Evolutionary conservation across 2,329 filamentous ascomycete genomes (phyloP), one percentile per base, ranked within the genome.

Genomic region (Talaromyces sp.): DNA sequence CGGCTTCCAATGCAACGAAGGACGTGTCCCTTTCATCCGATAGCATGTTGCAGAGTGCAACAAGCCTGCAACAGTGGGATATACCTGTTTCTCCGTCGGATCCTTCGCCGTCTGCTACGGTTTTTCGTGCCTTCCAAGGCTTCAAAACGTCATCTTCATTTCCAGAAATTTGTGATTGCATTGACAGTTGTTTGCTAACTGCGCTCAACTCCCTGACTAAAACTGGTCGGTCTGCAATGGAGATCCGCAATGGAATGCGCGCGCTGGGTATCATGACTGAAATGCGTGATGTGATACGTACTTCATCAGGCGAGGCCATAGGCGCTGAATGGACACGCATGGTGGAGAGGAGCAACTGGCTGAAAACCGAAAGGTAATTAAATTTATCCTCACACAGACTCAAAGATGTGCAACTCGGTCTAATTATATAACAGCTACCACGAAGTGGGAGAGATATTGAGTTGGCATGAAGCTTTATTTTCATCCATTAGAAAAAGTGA

Each of bases 31-130:
- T 80, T 7, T 84, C 84, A 0, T 77, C 89, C 7, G 87, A 91
- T 42, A 88, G 82, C 56, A 90, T 90, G 48, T 88, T 96, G 58
- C 83, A 85, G 48, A 90, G 90, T 5, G 91, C 92, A 17, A 84
- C 90, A 54, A 88, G 88, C 59, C 78, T 97, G 14, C 91, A 94
- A 61, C 88, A 93, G 65, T 99, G 94, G 94, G 92, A 97, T 67
- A 80, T 97, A 17, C 89, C 90, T 13, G 86, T 86, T 0, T 89
- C 91, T 0, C 77, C 80, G 7, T 75, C 80, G 2, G 83, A 81
- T 44, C 77, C 81, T 11, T 86, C 84, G 27, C 84, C 87, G 50
- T 80, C 86, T 1, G 86, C 87, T 3, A 86, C 84, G 1, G 77
- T 93, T 1, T 97, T 95, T 74, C 88, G 87, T 63, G 85, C 86